Evolutionary conservation across 306 rosid genomes (phyloP).

Genomic region (Dalbergia oliveri): DNA sequence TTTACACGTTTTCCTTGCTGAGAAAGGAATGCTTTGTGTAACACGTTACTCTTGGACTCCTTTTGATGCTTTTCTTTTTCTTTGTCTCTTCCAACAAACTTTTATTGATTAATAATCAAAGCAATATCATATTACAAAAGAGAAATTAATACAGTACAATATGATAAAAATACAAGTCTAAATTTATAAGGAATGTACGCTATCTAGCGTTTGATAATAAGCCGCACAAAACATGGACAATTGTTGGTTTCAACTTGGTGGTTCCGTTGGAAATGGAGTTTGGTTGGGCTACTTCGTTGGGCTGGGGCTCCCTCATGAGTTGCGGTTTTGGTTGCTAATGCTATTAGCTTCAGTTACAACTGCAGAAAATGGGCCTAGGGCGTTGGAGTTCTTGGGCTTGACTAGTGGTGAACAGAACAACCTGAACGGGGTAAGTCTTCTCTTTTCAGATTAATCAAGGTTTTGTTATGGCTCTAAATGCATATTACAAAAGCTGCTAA

Average conservation of each 20-base stretch:
- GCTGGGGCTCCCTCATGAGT: not conserved
- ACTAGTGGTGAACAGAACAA: slow-evolving; percentile 60
- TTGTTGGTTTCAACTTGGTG: slow-evolving; percentile 15
- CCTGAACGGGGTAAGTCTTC: slow-evolving; percentile 56
- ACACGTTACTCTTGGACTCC: not conserved
- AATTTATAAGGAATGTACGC: no score
- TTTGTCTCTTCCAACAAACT: no score
- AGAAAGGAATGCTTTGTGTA: not conserved
- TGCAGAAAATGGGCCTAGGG: slow-evolving; percentile 88
- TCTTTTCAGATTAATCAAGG: slow-evolving; percentile 11
- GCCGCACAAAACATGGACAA: not conserved
- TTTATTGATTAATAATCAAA: no score
- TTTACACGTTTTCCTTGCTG: slow-evolving; percentile 32
- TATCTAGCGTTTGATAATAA: no score
- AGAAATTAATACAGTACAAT: no score
- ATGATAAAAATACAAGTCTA: no score
- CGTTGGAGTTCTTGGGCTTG: slow-evolving; percentile 84
- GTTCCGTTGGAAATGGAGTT: not conserved
- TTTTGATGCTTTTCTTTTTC: not conserved
- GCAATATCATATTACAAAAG: no score
- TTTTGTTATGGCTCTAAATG: not conserved
- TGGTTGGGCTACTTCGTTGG: slow-evolving; percentile 40
- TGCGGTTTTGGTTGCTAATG: slow-evolving; percentile 8
- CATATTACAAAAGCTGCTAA: slow-evolving; percentile 14
- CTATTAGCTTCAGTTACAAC: slow-evolving; percentile 71